Conservation (phyloP, 2,329 filamentous ascomycete genomes). For the Sordariomycetes sp. region DNA sequence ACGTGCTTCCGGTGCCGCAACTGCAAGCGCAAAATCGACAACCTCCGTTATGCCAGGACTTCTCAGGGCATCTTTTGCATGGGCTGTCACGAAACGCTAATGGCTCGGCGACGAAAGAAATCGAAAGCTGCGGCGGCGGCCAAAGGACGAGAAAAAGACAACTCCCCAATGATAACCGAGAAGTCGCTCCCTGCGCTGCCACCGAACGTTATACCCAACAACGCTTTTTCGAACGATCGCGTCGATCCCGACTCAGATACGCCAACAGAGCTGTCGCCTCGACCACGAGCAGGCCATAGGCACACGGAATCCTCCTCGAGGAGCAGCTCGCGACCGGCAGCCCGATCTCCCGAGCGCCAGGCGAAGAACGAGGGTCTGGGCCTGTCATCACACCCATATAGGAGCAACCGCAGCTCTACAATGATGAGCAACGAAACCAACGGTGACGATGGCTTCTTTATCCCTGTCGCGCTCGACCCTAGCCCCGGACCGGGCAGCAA, state of each 20-base stretch:
- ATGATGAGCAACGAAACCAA: constrained; percentile 47
- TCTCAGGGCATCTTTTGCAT: constrained; percentile 99
- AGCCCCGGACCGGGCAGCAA: constrained; percentile 49
- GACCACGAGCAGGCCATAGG: constrained; percentile 42
- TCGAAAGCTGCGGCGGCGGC: constrained; percentile 56
- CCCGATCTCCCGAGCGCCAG: constrained; percentile 46
- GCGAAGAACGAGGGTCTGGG: constrained; percentile 50
- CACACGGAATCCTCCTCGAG: constrained; percentile 47
- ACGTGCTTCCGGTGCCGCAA: constrained; percentile 96
- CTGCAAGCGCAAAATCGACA: constrained; percentile 98
- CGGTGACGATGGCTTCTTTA: constrained; percentile 62
- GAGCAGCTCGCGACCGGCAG: constrained; percentile 40
- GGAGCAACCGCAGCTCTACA: constrained; percentile 66
- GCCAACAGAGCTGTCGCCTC: constrained; percentile 60
- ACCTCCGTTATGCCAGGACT: constrained; percentile 91
- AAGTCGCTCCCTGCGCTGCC: constrained; percentile 91
- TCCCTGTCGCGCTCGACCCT: constrained; percentile 66
- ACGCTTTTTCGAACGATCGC: constrained; percentile 52
- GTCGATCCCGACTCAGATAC: constrained; percentile 54
- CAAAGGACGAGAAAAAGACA: constrained; percentile 57
- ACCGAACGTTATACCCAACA: constrained; percentile 57
- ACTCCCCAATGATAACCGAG: constrained; percentile 64
- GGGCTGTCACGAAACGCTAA: constrained; percentile 94
- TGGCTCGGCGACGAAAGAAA: constrained; percentile 85
- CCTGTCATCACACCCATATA: constrained; percentile 67